Evolutionary conservation across 768 basidiomycete species (phyloP).

Genomic region (Podaxis pistillaris): DNA sequence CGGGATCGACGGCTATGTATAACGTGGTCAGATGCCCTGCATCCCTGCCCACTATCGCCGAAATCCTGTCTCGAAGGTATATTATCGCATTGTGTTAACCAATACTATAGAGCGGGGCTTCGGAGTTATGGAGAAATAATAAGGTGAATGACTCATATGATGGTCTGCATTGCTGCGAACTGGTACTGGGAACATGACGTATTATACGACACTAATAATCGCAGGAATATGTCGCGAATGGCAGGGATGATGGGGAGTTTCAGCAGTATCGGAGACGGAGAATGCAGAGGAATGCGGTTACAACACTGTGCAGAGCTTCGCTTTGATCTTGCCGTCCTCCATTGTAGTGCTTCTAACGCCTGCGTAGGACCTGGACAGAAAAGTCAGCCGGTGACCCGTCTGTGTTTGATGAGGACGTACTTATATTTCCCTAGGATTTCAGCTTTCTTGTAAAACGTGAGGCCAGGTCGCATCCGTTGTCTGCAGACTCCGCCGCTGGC

Average conservation of each 20-base stretch:
- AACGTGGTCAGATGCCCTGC: not conserved
- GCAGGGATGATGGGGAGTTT: not conserved
- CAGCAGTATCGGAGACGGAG: not conserved
- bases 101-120: too few species aligned
- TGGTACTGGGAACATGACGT: too few species aligned
- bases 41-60: not conserved
- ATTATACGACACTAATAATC: too few species aligned
- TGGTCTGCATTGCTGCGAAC: too few species aligned
- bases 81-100: too few species aligned
- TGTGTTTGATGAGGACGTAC: not conserved
- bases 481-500: slow-evolving; percentile 16
- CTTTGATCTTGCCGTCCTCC: not conserved
- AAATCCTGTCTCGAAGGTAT: too few species aligned
- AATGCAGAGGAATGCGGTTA: not conserved
- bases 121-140: too few species aligned
- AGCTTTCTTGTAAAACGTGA: slow-evolving; percentile 17
- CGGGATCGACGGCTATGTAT: not conserved
- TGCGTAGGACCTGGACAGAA: not conserved
- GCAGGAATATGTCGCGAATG: not conserved
- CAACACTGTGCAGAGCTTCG: not conserved
- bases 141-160: too few species aligned
- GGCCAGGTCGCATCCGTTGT: slow-evolving; percentile 18
- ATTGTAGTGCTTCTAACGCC: not conserved
- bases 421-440: slow-evolving; percentile 18
- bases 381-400: not conserved